Evolutionary conservation across 306 rosid genomes (phyloP).

Genomic region (Lablab purpureus): DNA sequence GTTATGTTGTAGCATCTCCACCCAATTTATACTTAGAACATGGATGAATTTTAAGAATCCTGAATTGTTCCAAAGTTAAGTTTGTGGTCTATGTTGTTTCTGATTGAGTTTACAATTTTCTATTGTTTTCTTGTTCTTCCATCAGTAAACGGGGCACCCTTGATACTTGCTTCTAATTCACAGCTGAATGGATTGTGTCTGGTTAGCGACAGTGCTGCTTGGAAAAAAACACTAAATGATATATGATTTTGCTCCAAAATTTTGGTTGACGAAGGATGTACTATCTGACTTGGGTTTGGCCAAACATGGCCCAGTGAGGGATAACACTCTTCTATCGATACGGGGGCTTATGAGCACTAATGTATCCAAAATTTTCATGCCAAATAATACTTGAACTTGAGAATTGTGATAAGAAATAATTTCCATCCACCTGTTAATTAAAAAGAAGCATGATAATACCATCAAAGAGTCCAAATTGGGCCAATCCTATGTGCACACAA

Average conservation of each 20-base stretch:
- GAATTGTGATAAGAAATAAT: no score
- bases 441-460: no score
- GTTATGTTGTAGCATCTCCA: background rate
- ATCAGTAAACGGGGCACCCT: background rate
- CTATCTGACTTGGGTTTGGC: background rate
- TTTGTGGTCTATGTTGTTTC: constrained; percentile 14
- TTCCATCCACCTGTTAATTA: no score
- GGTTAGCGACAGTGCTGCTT: constrained; percentile 4
- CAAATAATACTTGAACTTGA: no score
- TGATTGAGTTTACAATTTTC: background rate
- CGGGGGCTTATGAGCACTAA: background rate
- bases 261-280: constrained; percentile 56
- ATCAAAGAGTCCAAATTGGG: no score
- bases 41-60: constrained; percentile 27
- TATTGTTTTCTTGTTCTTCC: constrained; percentile 7
- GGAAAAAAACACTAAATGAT: constrained; percentile 40
- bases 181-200: constrained; percentile 4
- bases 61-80: constrained; percentile 24
- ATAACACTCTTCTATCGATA: background rate
- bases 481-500: no score
- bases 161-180: no score
- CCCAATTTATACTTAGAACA: constrained; percentile 6
- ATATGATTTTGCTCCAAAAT: no score
- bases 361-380: no score
- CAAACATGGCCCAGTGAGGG: background rate